Conservation (phyloP, 2,329 filamentous ascomycete species). For the Monilinia polystroma region DNA sequence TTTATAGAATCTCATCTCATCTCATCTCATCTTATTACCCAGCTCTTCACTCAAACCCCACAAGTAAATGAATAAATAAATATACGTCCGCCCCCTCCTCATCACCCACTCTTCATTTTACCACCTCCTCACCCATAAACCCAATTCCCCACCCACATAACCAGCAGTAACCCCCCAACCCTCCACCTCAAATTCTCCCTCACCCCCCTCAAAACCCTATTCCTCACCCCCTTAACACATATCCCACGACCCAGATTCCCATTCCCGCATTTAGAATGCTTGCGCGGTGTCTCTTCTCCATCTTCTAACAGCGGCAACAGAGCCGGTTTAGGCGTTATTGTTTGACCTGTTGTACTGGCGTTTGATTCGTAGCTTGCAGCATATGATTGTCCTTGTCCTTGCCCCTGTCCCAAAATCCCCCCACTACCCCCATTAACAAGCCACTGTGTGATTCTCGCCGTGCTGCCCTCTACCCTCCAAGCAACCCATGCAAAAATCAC, state of each 20-base stretch:
- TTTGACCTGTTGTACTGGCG: slow-evolving; percentile 20
- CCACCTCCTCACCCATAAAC: slow-evolving; percentile 23
- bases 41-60: no score
- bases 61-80: no score
- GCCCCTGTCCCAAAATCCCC: slow-evolving; percentile 30
- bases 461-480: slow-evolving; percentile 43
- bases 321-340: slow-evolving; percentile 4
- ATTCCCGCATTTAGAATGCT: slow-evolving; percentile 24
- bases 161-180: slow-evolving; percentile 21
- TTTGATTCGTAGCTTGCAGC: no score
- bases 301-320: slow-evolving; percentile 21
- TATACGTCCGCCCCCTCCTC: no score
- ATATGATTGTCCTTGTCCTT: no score
- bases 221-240: slow-evolving; percentile 26
- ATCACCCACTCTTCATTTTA: no score
- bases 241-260: no score
- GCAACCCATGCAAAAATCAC: slow-evolving; percentile 47
- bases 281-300: slow-evolving; percentile 21
- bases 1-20: no score
- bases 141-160: slow-evolving; percentile 30
- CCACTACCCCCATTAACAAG: slow-evolving; percentile 36
- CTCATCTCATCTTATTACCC: no score
- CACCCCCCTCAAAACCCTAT: no score
- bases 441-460: slow-evolving; percentile 43
- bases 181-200: slow-evolving; percentile 25